Base-by-base conservation (phyloP, 2,329 filamentous ascomycete species). In the Fusarium duplospermum region DNA sequence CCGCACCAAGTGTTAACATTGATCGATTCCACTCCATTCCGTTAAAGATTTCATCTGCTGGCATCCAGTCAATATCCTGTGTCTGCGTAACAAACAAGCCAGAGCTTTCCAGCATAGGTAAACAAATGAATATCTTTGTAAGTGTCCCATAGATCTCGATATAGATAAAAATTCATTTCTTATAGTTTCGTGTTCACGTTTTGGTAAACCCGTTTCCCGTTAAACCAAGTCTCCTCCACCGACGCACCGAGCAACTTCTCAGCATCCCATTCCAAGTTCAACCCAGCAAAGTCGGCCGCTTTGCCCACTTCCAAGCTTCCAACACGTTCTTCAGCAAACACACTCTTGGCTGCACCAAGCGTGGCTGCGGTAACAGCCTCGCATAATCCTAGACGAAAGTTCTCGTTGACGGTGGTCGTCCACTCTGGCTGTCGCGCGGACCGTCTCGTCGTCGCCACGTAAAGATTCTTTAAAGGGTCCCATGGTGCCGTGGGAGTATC, bases 401-500 rank as follows among this genome's bases (percentile, higher is more conserved):
- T 80, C 29, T 83, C 83, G 68, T 89, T 89, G 1, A 89, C 84
- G 4, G 82, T 79, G 36, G 80, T 80, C n/a, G 82, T 77, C 27
- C 76, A 71, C 1, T 81, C 80, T 0, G 85, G 84, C 68, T 89
- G 83, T 27, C 86, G 80, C 3, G 88, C 87, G 0, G 87, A 88
- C 50, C 84, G 83, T 18, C 89, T 81, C n/a, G 87, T 90, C 4
- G 88, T 86, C 2, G 87, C 89, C 1, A 89, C 84, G 74, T 90
- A 90, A 11, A 89, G 72, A 69, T 90, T 90, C 7, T 81, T 82
- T 62, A 90, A 78, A 16, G 88, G 84, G 6, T 81, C 80, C 78
- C 87, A 86, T 1, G 89, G 88, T 3, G 89, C 87, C 0, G 89
- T 90, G 0, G 89, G 89, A 1, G 86, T 84, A 72, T 91, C 89